phyloP scores from a whole-genome alignment of 305 asterid genomes.

The Striga hermonthica region DNA sequence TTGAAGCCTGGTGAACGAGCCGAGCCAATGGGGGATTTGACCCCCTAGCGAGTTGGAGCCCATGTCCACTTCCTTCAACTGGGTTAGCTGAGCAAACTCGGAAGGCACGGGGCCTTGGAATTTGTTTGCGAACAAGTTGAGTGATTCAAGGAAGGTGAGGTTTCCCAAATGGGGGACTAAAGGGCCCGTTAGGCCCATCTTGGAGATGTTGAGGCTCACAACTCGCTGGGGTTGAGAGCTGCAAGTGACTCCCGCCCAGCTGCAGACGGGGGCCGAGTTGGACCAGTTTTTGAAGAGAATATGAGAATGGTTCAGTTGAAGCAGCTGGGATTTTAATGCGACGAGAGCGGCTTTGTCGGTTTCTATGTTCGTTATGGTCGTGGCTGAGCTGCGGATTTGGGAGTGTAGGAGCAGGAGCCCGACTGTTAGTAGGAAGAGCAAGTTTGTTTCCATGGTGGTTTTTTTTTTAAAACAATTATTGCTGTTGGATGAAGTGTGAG shows the following conservation, averaged over 20 bases:
- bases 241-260: not conserved
- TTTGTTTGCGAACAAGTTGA: not conserved
- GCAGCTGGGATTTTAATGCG: not conserved
- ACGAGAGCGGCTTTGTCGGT: not conserved
- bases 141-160: not conserved
- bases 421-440: not conserved
- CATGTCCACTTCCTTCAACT: not conserved
- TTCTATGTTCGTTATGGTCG: not conserved
- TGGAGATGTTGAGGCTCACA: not conserved
- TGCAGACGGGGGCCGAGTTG: not conserved
- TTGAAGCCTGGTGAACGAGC: not conserved
- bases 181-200: not conserved
- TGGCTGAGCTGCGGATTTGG: not conserved
- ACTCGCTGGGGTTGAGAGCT: not conserved
- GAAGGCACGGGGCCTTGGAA: not conserved
- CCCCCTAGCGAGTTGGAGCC: not conserved
- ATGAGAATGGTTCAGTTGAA: not conserved
- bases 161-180: not conserved
- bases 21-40: not conserved
- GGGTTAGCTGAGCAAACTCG: not conserved
- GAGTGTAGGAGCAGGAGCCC: not conserved
- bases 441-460: not conserved
- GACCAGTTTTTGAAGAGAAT: slow-evolving; percentile 31
- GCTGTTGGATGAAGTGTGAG: not conserved
- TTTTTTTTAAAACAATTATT: too few relatives aligned